phyloP scores from a whole-genome alignment of 2,329 filamentous ascomycete species.

The Celoporthe dispersa region DNA sequence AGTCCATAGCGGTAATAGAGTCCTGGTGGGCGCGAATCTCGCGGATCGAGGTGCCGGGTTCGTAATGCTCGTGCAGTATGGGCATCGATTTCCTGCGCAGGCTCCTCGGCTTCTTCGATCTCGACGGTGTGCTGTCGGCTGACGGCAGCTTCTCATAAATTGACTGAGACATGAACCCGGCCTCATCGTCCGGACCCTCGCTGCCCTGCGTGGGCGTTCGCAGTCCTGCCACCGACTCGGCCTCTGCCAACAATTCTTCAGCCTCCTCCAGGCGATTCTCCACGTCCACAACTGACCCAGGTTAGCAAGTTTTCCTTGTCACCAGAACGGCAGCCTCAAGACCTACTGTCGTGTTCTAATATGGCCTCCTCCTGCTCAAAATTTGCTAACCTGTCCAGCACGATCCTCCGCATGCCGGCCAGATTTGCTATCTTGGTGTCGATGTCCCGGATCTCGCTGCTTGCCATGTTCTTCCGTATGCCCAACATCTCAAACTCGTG shows the following conservation, averaged over 20 bases:
- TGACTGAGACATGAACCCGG: conserved; percentile 93
- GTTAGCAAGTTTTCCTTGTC: conserved; percentile 37
- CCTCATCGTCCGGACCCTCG: conserved; percentile 52
- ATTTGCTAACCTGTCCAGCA: conserved; percentile 82
- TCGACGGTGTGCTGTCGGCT: conserved; percentile 52
- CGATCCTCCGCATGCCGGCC: conserved; percentile 88
- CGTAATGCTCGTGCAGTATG: conserved; percentile 92
- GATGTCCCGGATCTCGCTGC: conserved; percentile 92
- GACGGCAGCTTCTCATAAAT: conserved; percentile 90
- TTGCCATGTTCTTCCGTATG: conserved; percentile 96
- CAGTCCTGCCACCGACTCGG: conserved; percentile 57
- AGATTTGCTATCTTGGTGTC: conserved; percentile 96
- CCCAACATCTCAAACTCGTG: conserved; percentile 90
- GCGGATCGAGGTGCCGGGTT: conserved; percentile 84
- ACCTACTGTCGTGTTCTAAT: conserved; percentile 84
- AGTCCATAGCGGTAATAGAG: conserved; percentile 86
- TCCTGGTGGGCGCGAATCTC: conserved; percentile 90
- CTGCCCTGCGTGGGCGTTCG: conserved; percentile 51
- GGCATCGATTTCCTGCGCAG: conserved; percentile 84
- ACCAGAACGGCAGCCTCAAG: background rate
- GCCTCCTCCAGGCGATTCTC: conserved; percentile 66
- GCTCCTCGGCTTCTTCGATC: conserved; percentile 57
- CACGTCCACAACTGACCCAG: conserved; percentile 61
- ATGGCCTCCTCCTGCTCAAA: conserved; percentile 90
- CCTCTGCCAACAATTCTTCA: conserved; percentile 62